Evolutionary conservation across 805 yeast species (phyloP).

Genomic region (Lachancea fermentati): DNA sequence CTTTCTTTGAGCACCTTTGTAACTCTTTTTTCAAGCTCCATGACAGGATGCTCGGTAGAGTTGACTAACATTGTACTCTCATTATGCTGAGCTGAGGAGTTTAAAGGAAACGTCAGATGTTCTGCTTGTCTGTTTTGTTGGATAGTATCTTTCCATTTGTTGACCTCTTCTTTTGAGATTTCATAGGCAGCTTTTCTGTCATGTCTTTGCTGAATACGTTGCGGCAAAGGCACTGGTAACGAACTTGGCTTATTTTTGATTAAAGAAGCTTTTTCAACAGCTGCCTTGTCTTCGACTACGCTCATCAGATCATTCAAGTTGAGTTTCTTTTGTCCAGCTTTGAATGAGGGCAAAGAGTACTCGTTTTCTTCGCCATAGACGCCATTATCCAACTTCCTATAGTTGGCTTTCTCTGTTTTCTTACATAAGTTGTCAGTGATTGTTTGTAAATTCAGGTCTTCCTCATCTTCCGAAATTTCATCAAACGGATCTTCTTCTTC

Average conservation of each 20-base stretch:
- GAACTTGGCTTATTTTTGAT: constrained; percentile 41
- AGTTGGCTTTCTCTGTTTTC: constrained; percentile 31
- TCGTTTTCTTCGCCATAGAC: constrained; percentile 63
- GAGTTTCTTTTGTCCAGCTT: constrained; percentile 35
- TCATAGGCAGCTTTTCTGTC: constrained; percentile 90
- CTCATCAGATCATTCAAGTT: constrained; percentile 72
- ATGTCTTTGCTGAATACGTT: constrained; percentile 75
- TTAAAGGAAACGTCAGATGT: constrained; percentile 69
- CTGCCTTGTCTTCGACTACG: constrained; percentile 47
- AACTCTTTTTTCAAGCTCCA: constrained; percentile 64
- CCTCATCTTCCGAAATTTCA: constrained; percentile 42
- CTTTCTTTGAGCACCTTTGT: constrained; percentile 57
- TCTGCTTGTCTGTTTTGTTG: constrained; percentile 78
- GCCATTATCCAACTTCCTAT: constrained; percentile 45
- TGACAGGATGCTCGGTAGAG: constrained; percentile 39
- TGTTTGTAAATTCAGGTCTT: constrained; percentile 50
- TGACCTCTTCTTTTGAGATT: constrained; percentile 77
- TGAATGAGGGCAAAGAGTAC: constrained; percentile 54
- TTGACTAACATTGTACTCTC: constrained; percentile 53
- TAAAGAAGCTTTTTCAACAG: constrained; percentile 46
- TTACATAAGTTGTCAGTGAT: constrained; percentile 36
- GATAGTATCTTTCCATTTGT: constrained; percentile 84
- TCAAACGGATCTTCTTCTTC: constrained; percentile 31
- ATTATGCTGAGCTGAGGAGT: constrained; percentile 36
- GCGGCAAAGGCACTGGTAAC: constrained; percentile 76